These are phyloP conservation scores for Bolboschoenus planiculmis DNA, from an alignment of 176 grass and related monocot species.

Conservation along the genomic window DNA sequence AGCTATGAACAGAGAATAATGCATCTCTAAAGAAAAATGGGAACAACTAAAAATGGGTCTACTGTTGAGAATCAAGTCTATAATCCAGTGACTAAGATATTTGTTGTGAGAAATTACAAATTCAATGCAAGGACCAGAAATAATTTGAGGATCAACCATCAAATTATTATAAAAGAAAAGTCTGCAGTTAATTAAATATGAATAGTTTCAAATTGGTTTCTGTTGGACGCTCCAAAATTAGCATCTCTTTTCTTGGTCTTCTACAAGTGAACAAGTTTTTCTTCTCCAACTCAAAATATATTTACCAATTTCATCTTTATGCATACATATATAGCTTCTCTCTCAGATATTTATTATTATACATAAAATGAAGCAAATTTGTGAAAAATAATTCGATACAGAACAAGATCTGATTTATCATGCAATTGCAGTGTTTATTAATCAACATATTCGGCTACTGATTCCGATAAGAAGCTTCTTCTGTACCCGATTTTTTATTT, in stretches of 20 bases:
- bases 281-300: background rate
- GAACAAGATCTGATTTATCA: background rate
- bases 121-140: background rate
- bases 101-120: background rate
- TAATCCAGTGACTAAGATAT: background rate
- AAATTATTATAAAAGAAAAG: background rate
- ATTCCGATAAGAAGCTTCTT: background rate
- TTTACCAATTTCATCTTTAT: background rate
- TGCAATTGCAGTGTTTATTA: background rate
- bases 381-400: background rate
- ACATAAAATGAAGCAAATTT: background rate
- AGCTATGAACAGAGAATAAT: background rate
- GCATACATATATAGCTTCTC: background rate
- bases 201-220: background rate
- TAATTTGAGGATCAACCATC: background rate
- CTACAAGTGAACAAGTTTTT: background rate
- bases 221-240: background rate
- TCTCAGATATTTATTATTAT: background rate
- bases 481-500: background rate
- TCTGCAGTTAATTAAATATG: background rate
- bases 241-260: background rate
- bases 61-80: background rate
- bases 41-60: background rate
- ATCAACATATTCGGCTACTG: too few species aligned
- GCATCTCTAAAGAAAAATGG: conserved; percentile 7